Conservation (phyloP, 139 green algal species). For the Coccomyxa sp. region DNA sequence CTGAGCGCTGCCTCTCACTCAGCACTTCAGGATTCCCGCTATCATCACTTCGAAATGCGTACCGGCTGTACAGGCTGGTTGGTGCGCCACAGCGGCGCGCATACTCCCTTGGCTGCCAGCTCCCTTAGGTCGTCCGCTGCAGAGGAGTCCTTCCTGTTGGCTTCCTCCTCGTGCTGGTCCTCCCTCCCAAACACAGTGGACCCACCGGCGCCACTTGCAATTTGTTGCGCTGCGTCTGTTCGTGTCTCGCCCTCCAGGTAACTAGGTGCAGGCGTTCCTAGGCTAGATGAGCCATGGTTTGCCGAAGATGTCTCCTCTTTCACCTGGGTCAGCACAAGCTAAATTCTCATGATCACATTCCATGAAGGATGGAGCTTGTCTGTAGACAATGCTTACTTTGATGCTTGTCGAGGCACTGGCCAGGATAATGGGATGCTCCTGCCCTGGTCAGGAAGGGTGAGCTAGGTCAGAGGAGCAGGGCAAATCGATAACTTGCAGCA, state of each 20-base stretch:
- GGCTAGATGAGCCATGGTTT: neutral
- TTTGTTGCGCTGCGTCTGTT: neutral
- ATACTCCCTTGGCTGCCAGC: neutral
- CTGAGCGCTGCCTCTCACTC: no score
- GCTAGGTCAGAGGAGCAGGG: no score
- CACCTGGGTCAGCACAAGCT: neutral
- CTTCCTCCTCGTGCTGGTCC: neutral
- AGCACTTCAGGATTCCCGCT: neutral
- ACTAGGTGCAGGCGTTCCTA: neutral
- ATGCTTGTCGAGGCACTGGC: no score
- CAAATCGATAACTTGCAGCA: no score
- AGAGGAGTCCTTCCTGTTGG: neutral
- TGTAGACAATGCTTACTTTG: no score
- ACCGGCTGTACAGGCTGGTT: constrained; percentile 1
- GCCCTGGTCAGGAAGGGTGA: no score
- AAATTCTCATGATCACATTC: no score
- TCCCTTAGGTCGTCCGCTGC: neutral
- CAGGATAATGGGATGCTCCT: no score
- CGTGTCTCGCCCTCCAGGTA: neutral
- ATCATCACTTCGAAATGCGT: neutral
- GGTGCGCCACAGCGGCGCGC: constrained; percentile 1
- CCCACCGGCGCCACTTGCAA: neutral
- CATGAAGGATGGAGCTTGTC: no score
- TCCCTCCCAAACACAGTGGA: neutral
- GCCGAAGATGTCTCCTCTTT: constrained; percentile 3